Evolutionary conservation across 2,329 filamentous ascomycete species (phyloP), one percentile per base, ranked within the genome.

Genomic region (Hymenoscyphus fructigenus): DNA sequence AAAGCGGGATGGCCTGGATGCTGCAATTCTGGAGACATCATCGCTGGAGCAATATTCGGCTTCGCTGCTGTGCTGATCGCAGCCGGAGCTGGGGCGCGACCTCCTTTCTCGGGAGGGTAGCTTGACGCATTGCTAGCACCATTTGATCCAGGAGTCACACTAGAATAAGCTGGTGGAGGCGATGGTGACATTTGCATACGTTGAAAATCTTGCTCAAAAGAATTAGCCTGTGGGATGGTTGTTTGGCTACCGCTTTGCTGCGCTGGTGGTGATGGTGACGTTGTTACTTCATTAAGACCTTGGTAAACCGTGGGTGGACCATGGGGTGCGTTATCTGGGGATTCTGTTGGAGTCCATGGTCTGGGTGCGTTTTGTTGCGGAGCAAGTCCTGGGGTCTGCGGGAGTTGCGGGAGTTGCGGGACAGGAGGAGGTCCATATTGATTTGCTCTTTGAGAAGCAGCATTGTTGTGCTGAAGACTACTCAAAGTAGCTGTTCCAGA

Each of bases 291-390:
- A 69, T 89, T 89, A 61, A 87, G 85, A 6, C 95, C 95, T 78
- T 97, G 94, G 72, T 97, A 98, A 1, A 96, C 90, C 0, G 91
- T 93, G 0, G 94, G 93, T 34, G 93, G 93, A 0, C 93, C 93
- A 79, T 97, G 92, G 5, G 92, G 92, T 61, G 93, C 90, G 67
- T 89, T 89, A 36, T 92, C 93, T 1, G 93, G 93, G 64, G 88
- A 85, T 76, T 99, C 95, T 2, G 95, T 98, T 0, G 95, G 95
- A 10, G 94, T 98, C 95, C 94, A 98, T 34, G 93, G 93, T 58
- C 94, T 85, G 29, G 83, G 75, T 44, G 79, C 75, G 56, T 74
- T 71, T 72, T 74, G 72, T 65, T 75, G 77, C 26, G 64, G 65
- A 53, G 71, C 69, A 34, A 72, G 65, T 59, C 68, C 73, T 59